Conservation (phyloP, 1,139 yeast genomes). For the Yamadazyma atlantica region DNA sequence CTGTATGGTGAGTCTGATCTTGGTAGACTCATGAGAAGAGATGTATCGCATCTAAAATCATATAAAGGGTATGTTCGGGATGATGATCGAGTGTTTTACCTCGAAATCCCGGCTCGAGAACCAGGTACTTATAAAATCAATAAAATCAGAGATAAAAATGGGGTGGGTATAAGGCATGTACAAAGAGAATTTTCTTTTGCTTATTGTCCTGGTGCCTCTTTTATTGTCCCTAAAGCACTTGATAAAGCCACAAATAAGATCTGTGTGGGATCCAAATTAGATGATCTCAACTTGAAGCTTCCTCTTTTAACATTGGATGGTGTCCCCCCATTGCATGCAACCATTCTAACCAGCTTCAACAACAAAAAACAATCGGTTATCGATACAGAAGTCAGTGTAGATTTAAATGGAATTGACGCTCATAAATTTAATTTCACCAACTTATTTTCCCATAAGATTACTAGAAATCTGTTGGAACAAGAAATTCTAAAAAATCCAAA, state of each 20-base stretch:
- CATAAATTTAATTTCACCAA: conserved; percentile 10
- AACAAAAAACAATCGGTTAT: conserved; percentile 35
- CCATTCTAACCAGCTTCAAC: conserved; percentile 57
- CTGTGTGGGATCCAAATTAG: conserved; percentile 48
- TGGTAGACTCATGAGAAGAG: conserved; percentile 39
- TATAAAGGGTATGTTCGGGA: conserved; percentile 21
- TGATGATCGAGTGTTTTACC: conserved; percentile 41
- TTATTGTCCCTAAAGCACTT: conserved; percentile 33
- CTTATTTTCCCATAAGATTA: conserved; percentile 19
- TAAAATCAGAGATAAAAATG: conserved; percentile 64
- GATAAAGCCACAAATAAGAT: conserved; percentile 24
- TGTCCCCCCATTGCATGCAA: conserved; percentile 70
- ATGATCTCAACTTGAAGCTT: conserved; percentile 40
- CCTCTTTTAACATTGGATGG: conserved; percentile 61
- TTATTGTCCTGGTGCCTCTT: conserved; percentile 71
- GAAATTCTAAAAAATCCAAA: conserved; percentile 28
- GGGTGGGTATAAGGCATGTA: conserved; percentile 61
- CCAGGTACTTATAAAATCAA: conserved; percentile 76
- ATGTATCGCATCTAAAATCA: conserved; percentile 36
- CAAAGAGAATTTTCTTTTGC: conserved; percentile 69
- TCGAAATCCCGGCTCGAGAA: conserved; percentile 56
- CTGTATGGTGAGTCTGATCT: conserved; percentile 62
- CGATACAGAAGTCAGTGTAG: conserved; percentile 21
- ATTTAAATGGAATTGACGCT: conserved; percentile 17
- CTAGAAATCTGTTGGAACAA: conserved; percentile 38